These are phyloP conservation scores for Yarrowia sp. DNA, from an alignment of 805 yeast genomes.

Conservation along the genomic window DNA sequence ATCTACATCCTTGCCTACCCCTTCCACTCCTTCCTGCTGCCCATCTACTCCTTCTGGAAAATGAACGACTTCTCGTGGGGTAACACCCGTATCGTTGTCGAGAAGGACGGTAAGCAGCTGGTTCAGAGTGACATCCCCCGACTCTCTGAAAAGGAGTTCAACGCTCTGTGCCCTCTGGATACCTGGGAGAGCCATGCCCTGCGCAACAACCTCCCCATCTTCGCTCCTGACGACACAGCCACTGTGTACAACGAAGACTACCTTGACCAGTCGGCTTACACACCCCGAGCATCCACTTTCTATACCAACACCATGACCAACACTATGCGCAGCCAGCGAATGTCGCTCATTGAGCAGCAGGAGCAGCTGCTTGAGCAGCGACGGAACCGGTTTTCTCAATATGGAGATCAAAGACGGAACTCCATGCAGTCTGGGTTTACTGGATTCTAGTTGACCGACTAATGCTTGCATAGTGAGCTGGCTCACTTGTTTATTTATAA, in stretches of 20 bases:
- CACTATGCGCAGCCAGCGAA: slow-evolving; percentile 20
- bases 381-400: slow-evolving; percentile 12
- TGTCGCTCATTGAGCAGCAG: slow-evolving; percentile 20
- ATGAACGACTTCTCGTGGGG: slow-evolving; percentile 68
- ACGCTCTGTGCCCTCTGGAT: slow-evolving; percentile 39
- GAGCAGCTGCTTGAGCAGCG: slow-evolving; percentile 15
- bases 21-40: slow-evolving; percentile 59
- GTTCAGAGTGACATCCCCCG: slow-evolving; percentile 31
- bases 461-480: slow-evolving; percentile 15
- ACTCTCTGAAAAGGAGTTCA: slow-evolving; percentile 12
- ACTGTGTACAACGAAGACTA: slow-evolving; percentile 21
- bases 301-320: slow-evolving; percentile 27
- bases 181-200: slow-evolving; percentile 42
- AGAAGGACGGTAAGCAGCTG: slow-evolving; percentile 50
- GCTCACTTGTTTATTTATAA: slow-evolving; percentile 19
- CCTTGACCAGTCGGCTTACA: slow-evolving; percentile 18
- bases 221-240: slow-evolving; percentile 17
- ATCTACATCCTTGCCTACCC: slow-evolving; percentile 59
- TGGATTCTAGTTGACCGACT: slow-evolving; percentile 4
- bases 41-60: slow-evolving; percentile 61
- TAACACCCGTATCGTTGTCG: slow-evolving; percentile 59
- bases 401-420: background rate
- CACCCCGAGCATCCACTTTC: slow-evolving; percentile 13
- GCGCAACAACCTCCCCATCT: slow-evolving; percentile 38
- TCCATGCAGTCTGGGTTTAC: slow-evolving; percentile 25